phyloP scores from a whole-genome alignment of 2,329 filamentous ascomycete species.

The Bipolaris bicolor region DNA sequence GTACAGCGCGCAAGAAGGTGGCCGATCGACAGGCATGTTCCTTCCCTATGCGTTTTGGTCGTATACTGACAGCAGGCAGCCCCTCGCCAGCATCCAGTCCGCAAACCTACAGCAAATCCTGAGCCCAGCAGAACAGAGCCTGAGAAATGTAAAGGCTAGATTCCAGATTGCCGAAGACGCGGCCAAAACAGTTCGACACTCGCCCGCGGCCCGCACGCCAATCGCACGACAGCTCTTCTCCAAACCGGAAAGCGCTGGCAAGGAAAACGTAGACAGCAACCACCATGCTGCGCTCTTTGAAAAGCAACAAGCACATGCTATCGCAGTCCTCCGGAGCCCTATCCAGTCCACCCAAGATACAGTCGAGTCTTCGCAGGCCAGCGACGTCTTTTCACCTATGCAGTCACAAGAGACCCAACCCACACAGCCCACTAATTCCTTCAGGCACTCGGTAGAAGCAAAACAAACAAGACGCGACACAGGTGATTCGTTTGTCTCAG shows the following conservation, averaged over 20 bases:
- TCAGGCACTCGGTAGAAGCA: slow-evolving; percentile 30
- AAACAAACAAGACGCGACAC: slow-evolving; percentile 41
- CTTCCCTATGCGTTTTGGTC: slow-evolving; percentile 54
- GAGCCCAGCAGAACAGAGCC: slow-evolving; percentile 61
- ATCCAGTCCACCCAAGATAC: slow-evolving; percentile 41
- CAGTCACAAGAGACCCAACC: slow-evolving; percentile 43
- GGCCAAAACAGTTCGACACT: slow-evolving; percentile 41
- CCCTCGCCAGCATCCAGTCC: slow-evolving; percentile 57
- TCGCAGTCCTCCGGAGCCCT: slow-evolving; percentile 42
- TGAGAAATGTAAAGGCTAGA: slow-evolving; percentile 61
- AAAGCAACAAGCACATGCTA: slow-evolving; percentile 48
- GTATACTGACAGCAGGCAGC: slow-evolving; percentile 46
- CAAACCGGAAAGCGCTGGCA: slow-evolving; percentile 35
- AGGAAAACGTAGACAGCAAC: slow-evolving; percentile 33
- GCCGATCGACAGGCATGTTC: slow-evolving; percentile 68
- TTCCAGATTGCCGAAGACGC: slow-evolving; percentile 66
- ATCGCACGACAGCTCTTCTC: slow-evolving; percentile 39
- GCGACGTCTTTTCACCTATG: slow-evolving; percentile 42
- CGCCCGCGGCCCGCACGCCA: slow-evolving; percentile 36
- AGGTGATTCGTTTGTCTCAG: slow-evolving; percentile 57
- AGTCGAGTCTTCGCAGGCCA: slow-evolving; percentile 32
- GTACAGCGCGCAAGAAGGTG: slow-evolving; percentile 68
- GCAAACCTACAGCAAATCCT: slow-evolving; percentile 53
- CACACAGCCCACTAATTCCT: slow-evolving; percentile 39
- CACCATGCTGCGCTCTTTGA: slow-evolving; percentile 37